phyloP scores from a whole-genome alignment of 768 basidiomycete species.

The Pisolithus microcarpus region DNA sequence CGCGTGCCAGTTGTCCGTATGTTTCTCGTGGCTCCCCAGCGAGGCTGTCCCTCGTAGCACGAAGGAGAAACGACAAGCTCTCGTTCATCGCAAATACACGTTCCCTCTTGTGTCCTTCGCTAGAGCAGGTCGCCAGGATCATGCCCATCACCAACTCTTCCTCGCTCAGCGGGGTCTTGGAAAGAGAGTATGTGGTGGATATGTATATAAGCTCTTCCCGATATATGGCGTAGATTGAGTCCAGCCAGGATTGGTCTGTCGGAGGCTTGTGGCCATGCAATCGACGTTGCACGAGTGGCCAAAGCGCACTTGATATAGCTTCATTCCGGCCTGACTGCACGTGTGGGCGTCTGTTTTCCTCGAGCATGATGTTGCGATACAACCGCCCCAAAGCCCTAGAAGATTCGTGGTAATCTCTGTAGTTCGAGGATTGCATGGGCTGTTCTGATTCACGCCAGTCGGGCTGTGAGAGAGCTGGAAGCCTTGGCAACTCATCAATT shows the following conservation, averaged over 20 bases:
- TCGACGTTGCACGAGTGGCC: slow-evolving; percentile 16
- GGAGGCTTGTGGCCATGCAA: slow-evolving; percentile 3
- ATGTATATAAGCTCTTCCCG: slow-evolving; percentile 64
- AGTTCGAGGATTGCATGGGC: slow-evolving; percentile 46
- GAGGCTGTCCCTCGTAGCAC: slow-evolving; percentile 37
- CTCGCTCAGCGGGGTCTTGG: slow-evolving; percentile 53
- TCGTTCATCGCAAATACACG: slow-evolving; percentile 57
- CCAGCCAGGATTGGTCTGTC: slow-evolving; percentile 6
- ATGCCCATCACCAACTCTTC: slow-evolving; percentile 74
- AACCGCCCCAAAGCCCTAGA: slow-evolving; percentile 63
- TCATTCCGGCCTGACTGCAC: slow-evolving; percentile 24
- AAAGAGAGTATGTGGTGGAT: slow-evolving; percentile 58
- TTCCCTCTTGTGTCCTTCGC: slow-evolving; percentile 52
- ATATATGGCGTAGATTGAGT: slow-evolving; percentile 45
- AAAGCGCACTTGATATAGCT: slow-evolving; percentile 19
- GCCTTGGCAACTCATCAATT: slow-evolving; percentile 43
- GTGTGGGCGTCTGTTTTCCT: slow-evolving; percentile 18
- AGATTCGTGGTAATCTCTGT: slow-evolving; percentile 66
- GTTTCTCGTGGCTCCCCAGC: slow-evolving; percentile 19
- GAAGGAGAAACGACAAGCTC: slow-evolving; percentile 48
- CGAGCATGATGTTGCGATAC: slow-evolving; percentile 54
- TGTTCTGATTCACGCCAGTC: slow-evolving; percentile 72
- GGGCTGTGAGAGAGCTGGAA: slow-evolving; percentile 61
- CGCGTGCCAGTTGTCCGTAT: no score
- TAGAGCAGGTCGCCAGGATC: slow-evolving; percentile 58